Evolutionary conservation across 768 basidiomycete genomes (phyloP), one percentile per base, ranked within the genome.

Genomic region (Leucosporidium yakuticum): DNA sequence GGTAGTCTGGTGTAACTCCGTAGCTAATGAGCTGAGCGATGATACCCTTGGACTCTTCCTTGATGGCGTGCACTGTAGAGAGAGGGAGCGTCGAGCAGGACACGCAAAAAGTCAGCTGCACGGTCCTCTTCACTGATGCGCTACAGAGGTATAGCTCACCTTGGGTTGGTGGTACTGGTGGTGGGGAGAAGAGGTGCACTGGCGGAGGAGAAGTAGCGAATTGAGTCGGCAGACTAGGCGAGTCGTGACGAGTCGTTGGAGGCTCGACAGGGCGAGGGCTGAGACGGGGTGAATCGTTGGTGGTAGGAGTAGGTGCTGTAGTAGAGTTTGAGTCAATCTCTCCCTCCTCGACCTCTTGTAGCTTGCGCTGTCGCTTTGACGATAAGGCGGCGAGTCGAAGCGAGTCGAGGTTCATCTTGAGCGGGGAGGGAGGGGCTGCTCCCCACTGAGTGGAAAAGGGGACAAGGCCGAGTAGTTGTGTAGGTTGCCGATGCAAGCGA

Each of bases 1-100:
- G 39, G 62, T 71, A 71, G n/a, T 65, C 64, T 2, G 70, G 44
- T 3, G 70, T 58, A 4, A 71, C 67, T 21, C 67, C 67, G 23
- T 66, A 71, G 8, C 64, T 56, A 21, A 68, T 44, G 23, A 71
- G 67, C 32, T 68, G 61, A 0, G 64, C 56, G 61, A 71, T 68
- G 67, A 68, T 63, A 7, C 20, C 58, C 20, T 68, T 68, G 34
- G 57, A 58, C 31, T 71, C 62, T 2, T 68, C 70, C 39, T 62
- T 64, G 53, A 64, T 36, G 21, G 64, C 57, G 9, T 29, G n/a
- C 0, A 68, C 70, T 70, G 59, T n/a, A 4, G 31, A 5, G 1
- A 5, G 9, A 25, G 0, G 0, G 32, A 20, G 5, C 4, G 4
- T 0, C 29, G n/a, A n/a, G n/a, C n/a, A 44, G 29, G 57, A 63